phyloP scores from a whole-genome alignment of 106 monocot species.

The Xerophyta viscosa region DNA sequence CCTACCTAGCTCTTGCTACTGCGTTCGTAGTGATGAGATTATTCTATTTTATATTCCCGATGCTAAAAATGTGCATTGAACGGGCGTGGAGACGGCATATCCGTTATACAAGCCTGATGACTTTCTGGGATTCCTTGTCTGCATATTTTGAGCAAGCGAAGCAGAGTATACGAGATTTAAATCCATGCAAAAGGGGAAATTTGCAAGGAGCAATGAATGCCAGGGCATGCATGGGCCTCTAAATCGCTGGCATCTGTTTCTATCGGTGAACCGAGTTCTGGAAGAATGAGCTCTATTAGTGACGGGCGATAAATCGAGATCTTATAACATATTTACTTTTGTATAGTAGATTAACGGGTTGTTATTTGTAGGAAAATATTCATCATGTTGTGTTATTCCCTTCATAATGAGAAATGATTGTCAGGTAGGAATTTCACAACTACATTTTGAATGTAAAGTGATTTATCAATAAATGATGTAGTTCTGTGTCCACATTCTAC shows the following conservation, averaged over 20 bases:
- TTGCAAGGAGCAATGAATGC: constrained; percentile 66
- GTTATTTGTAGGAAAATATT: too few species aligned
- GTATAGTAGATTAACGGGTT: too few species aligned
- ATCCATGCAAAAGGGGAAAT: constrained; percentile 49
- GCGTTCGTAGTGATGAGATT: constrained; percentile 50
- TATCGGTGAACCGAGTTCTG: constrained; percentile 55
- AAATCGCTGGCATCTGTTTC: constrained; percentile 69
- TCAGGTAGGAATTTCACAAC: too few species aligned
- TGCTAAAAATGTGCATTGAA: constrained; percentile 23
- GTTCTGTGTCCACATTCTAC: too few species aligned
- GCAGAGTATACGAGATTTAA: constrained; percentile 22
- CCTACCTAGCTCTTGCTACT: constrained; percentile 51
- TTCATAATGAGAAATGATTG: too few species aligned
- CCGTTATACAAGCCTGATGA: constrained; percentile 24
- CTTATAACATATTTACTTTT: too few species aligned
- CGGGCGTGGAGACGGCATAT: constrained; percentile 45
- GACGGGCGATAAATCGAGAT: too few species aligned
- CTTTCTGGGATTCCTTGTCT: constrained; percentile 28
- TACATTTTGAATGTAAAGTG: too few species aligned
- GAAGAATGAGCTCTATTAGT: constrained; percentile 16
- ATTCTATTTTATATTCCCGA: constrained; percentile 45
- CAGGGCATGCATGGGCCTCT: constrained; percentile 58
- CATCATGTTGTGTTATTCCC: too few species aligned
- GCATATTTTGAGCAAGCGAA: constrained; percentile 32
- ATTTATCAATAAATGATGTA: too few species aligned